phyloP scores from a whole-genome alignment of 2,329 filamentous ascomycete genomes.

The Fusarium protoensiforme region DNA sequence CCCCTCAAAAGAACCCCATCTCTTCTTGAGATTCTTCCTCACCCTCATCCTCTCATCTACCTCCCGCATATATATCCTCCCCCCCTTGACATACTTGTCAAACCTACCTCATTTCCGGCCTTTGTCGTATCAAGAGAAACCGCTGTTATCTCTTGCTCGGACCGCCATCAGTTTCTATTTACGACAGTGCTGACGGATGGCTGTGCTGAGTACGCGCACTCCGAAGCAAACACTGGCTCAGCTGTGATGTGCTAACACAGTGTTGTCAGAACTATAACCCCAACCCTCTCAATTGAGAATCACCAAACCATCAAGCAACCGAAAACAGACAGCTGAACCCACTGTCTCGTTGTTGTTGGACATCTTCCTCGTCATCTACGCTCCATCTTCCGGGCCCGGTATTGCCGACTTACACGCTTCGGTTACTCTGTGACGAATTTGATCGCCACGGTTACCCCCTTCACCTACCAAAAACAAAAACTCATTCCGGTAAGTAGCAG shows the following conservation, averaged over 20 bases:
- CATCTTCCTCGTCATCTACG: conserved; percentile 7
- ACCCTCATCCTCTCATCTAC: conserved; percentile 7
- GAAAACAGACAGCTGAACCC: conserved; percentile 13
- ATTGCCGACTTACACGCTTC: conserved; percentile 37
- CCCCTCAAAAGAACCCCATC: conserved; percentile 13
- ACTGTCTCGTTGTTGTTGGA: conserved; percentile 24
- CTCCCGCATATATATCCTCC: conserved; percentile 21
- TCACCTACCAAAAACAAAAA: conserved; percentile 17
- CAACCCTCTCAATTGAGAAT: conserved; percentile 36
- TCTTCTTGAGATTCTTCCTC: conserved; percentile 22
- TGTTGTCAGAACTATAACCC: conserved; percentile 40
- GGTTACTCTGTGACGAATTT: conserved; percentile 28
- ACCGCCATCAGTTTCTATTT: conserved; percentile 44
- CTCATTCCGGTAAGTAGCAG: conserved; percentile 33
- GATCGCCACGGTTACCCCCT: conserved; percentile 26
- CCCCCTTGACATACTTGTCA: conserved; percentile 25
- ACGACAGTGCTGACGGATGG: conserved; percentile 46
- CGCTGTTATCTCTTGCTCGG: conserved; percentile 42
- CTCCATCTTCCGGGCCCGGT: conserved; percentile 24
- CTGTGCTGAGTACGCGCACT: conserved; percentile 45
- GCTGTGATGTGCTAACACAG: conserved; percentile 44
- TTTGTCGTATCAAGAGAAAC: conserved; percentile 41
- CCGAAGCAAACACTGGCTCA: conserved; percentile 32
- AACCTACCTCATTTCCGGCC: conserved; percentile 27
- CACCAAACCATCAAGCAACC: conserved; percentile 14